Base-by-base conservation (phyloP, 2,329 filamentous ascomycete species). In the Exophiala spinifera region DNA sequence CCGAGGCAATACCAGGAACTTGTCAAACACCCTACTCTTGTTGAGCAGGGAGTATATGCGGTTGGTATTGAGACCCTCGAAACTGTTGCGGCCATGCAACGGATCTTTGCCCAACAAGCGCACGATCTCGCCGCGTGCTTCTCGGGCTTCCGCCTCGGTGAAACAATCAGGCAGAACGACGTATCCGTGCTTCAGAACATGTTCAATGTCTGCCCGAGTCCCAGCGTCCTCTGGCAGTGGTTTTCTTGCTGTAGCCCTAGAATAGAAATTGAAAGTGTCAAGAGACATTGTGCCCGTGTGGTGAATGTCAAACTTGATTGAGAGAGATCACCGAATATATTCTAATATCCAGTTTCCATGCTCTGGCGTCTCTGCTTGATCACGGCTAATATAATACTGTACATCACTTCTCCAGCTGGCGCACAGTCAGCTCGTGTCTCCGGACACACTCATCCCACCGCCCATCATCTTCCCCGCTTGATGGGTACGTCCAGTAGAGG, bases 31-130 rank as follows among this genome's bases (percentile, higher is more conserved):
- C 14, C 69, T 63, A 8, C 68, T 69, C 57, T 74, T 74, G 63
- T 72, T 70, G 28, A 72, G 55, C 17, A 74, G 45, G 10, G 70
- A 67, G 59, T 73, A 73, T 46, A 73, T 69, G 15, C 72, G 65
- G 42, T 68, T 66, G 11, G 72, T 74, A 20, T 65, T 66, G 47
- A 63, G 56, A 1, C 72, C 72, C 49, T 74, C 72, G 53, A 74
- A 74, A 17, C 59, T 44, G 58, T 72, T 71, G 21, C 70, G 69
- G 3, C 72, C 70, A 17, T 44, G 55, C 17, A 57, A 43, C 3
- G 65, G 64, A 4, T 62, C 58, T 4, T 65, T 60, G 3, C 70
- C 69, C n/a, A 66, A 56, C 42, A 74, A 56, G 2, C 68, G 68
- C 11, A 61, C 61, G 21, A 72, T 66, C 47, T 72, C 68, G 7